Evolutionary conservation across 2,329 filamentous ascomycete species (phyloP).

Genomic region (Exophiala spinifera): DNA sequence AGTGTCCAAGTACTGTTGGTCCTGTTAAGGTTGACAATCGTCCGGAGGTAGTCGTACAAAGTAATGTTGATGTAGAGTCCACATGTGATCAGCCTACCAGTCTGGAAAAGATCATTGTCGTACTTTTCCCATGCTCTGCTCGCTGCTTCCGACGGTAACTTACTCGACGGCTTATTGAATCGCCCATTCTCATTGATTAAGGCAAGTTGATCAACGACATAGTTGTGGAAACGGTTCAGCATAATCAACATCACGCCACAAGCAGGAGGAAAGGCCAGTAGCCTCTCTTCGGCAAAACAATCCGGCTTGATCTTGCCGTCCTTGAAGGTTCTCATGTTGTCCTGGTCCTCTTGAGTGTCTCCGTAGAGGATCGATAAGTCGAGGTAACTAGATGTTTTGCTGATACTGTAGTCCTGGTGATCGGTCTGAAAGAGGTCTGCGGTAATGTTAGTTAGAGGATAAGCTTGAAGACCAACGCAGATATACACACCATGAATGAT

Average conservation of each 20-base stretch:
- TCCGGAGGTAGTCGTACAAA: slow-evolving; percentile 73
- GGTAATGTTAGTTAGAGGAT: too few relatives aligned
- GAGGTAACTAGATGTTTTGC: slow-evolving; percentile 68
- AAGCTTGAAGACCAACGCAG: neutral
- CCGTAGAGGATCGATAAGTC: slow-evolving; percentile 71
- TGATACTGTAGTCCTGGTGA: slow-evolving; percentile 55
- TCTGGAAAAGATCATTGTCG: slow-evolving; percentile 77
- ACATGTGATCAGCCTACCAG: slow-evolving; percentile 68
- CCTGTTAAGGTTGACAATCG: slow-evolving; percentile 70
- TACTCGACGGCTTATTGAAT: slow-evolving; percentile 63
- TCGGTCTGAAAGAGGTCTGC: slow-evolving; percentile 69
- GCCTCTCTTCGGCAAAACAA: slow-evolving; percentile 66
- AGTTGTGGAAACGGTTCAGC: slow-evolving; percentile 77
- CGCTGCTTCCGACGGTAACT: slow-evolving; percentile 50
- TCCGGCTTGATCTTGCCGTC: slow-evolving; percentile 72
- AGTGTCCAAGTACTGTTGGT: slow-evolving; percentile 76
- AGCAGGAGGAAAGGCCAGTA: slow-evolving; percentile 69
- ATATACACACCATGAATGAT: slow-evolving; percentile 63
- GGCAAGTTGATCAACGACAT: slow-evolving; percentile 73
- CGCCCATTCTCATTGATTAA: slow-evolving; percentile 80
- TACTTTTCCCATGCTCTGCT: slow-evolving; percentile 61
- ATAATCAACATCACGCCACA: slow-evolving; percentile 70
- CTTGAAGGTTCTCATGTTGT: slow-evolving; percentile 59
- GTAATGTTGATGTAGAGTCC: slow-evolving; percentile 78
- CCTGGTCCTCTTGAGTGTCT: slow-evolving; percentile 52